These are phyloP conservation scores for Trichoderma koningii DNA, from an alignment of 2,329 filamentous ascomycete species.

Conservation along the genomic window DNA sequence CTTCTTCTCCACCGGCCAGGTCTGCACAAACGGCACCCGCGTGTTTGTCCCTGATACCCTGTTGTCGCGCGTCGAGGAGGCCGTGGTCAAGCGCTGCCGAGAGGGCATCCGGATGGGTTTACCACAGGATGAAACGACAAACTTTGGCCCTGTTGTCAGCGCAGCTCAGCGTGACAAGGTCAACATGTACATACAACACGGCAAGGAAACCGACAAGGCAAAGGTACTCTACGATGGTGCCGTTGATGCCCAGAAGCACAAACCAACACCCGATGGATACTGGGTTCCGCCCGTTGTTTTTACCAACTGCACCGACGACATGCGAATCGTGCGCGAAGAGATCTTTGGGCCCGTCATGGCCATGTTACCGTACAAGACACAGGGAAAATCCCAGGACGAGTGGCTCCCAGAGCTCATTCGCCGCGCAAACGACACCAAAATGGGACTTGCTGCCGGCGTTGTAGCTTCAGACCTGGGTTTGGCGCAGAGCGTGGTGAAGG, in stretches of 20 bases:
- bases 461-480: constrained; percentile 74
- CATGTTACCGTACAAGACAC: constrained; percentile 69
- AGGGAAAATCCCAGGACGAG: constrained; percentile 35
- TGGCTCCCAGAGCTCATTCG: constrained; percentile 66
- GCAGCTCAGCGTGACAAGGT: constrained; percentile 76
- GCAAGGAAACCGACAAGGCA: constrained; percentile 71
- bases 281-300: constrained; percentile 86
- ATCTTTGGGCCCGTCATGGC: constrained; percentile 89
- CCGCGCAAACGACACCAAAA: constrained; percentile 73
- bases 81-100: constrained; percentile 53
- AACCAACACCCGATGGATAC: constrained; percentile 65
- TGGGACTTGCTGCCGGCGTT: constrained; percentile 82
- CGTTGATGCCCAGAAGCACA: constrained; percentile 53
- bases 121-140: constrained; percentile 70
- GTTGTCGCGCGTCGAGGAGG: constrained; percentile 68
- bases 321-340: constrained; percentile 79
- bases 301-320: constrained; percentile 79
- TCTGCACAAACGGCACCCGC: constrained; percentile 89
- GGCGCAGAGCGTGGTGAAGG: constrained; percentile 70
- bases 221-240: constrained; percentile 72
- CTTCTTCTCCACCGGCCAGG: constrained; percentile 88
- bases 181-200: constrained; percentile 72
- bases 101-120: constrained; percentile 77
- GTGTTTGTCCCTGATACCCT: constrained; percentile 75
- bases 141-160: constrained; percentile 83